Conservation (phyloP, 805 yeast genomes). For the Barnettozyma populi region DNA sequence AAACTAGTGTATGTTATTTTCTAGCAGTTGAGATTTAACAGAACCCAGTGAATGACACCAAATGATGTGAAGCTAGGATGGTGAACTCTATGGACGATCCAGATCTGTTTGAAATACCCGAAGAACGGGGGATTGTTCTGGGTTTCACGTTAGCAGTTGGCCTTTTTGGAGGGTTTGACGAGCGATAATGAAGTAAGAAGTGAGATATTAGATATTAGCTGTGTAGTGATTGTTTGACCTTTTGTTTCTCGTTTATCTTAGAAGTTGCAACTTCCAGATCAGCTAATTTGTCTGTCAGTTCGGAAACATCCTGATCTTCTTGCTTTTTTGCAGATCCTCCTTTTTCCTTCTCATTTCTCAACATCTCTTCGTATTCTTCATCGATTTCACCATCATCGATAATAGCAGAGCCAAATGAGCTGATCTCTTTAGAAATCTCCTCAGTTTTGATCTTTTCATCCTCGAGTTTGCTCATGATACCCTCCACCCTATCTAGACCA, state of each 20-base stretch:
- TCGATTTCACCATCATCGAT: conserved; percentile 29
- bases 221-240: conserved; percentile 2
- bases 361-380: conserved; percentile 33
- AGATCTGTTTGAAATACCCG: conserved; percentile 27
- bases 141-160: conserved; percentile 52
- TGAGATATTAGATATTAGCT: neutral
- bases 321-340: neutral
- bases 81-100: conserved; percentile 51
- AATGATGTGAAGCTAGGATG: conserved; percentile 58
- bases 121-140: conserved; percentile 49
- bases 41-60: conserved; percentile 55
- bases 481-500: conserved; percentile 38
- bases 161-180: conserved; percentile 30
- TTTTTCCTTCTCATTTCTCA: conserved; percentile 6
- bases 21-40: conserved; percentile 52
- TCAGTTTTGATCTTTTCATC: conserved; percentile 34
- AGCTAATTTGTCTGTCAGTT: conserved; percentile 21
- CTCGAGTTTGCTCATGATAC: conserved; percentile 34
- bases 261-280: conserved; percentile 22
- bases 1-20: conserved; percentile 14
- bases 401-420: conserved; percentile 19
- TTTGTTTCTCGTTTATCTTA: neutral
- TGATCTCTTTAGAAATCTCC: conserved; percentile 32
- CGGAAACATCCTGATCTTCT: conserved; percentile 11
- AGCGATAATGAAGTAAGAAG: conserved; percentile 3